Percentiles rank a stretch among this genome's conserved stretches.
Evolutionary conservation across 1,284 basidiomycete genomes (phyloP).

Genomic region (Singerocomus rubriflavus): DNA sequence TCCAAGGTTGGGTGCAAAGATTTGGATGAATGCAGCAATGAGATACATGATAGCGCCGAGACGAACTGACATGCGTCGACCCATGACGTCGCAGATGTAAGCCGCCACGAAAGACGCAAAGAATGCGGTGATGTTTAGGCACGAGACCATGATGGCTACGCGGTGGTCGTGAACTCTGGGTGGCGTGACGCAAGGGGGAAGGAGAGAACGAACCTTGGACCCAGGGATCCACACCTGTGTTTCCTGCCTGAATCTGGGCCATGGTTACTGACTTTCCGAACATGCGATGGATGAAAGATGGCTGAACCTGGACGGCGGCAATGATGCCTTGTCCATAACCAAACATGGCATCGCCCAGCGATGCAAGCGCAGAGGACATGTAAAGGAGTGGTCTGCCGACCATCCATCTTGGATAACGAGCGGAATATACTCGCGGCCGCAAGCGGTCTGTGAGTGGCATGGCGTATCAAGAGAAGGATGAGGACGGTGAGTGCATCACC

Average conservation of each 20-base stretch:
- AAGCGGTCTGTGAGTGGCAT: conserved; percentile 31
- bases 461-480: conserved; percentile 15
- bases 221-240: conserved; percentile 46
- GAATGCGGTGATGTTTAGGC: conserved; percentile 50
- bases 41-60: conserved; percentile 49
- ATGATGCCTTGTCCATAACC: conserved; percentile 55
- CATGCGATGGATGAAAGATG: conserved; percentile 48
- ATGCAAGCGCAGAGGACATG: conserved; percentile 48
- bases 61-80: conserved; percentile 47
- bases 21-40: conserved; percentile 46
- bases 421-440: conserved; percentile 37
- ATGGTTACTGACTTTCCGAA: conserved; percentile 43
- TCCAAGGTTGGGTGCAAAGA: conserved; percentile 42
- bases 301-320: conserved; percentile 50
- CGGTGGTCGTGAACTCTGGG: neutral
- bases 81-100: conserved; percentile 48
- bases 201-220: conserved; percentile 38
- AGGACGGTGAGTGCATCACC: neutral
- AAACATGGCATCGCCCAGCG: conserved; percentile 55
- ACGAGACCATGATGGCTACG: conserved; percentile 51
- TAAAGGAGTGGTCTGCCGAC: conserved; percentile 49
- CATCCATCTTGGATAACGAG: conserved; percentile 52
- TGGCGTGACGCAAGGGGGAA: neutral
- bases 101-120: conserved; percentile 45
- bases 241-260: conserved; percentile 40